These are phyloP conservation scores for Dryadomyces quercus-mongolicae DNA, from an alignment of 2,329 filamentous ascomycete species.

Conservation along the genomic window DNA sequence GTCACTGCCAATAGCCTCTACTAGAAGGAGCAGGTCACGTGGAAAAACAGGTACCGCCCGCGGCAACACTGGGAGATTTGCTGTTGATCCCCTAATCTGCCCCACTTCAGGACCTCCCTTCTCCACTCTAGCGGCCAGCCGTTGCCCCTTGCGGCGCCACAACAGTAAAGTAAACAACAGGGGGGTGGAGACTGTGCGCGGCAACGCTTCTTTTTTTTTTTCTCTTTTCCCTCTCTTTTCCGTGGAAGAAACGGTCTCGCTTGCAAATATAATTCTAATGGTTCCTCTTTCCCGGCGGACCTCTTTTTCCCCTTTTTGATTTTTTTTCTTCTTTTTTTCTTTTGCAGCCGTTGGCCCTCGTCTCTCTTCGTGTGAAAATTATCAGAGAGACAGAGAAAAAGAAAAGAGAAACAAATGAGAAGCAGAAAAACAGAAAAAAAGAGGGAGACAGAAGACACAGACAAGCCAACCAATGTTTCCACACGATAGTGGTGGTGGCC, in stretches of 20 bases:
- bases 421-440: background rate
- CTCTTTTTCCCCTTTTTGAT: background rate
- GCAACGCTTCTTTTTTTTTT: background rate
- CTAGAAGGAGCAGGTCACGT: background rate
- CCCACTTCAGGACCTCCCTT: background rate
- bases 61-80: background rate
- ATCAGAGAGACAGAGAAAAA: background rate
- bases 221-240: too few relatives aligned
- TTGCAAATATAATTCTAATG: background rate
- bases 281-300: background rate
- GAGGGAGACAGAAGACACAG: background rate
- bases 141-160: background rate
- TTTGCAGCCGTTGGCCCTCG: background rate
- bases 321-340: background rate
- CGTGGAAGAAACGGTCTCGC: too few relatives aligned
- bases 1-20: background rate
- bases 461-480: background rate
- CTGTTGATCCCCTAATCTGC: background rate
- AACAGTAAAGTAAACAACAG: background rate
- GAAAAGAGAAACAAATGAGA: background rate
- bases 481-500: background rate
- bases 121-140: background rate
- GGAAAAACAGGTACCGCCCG: background rate
- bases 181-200: background rate
- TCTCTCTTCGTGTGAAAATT: background rate